These are phyloP conservation scores for Trichoderma lentiforme DNA, from an alignment of 2,329 filamentous ascomycete genomes.

Conservation along the genomic window DNA sequence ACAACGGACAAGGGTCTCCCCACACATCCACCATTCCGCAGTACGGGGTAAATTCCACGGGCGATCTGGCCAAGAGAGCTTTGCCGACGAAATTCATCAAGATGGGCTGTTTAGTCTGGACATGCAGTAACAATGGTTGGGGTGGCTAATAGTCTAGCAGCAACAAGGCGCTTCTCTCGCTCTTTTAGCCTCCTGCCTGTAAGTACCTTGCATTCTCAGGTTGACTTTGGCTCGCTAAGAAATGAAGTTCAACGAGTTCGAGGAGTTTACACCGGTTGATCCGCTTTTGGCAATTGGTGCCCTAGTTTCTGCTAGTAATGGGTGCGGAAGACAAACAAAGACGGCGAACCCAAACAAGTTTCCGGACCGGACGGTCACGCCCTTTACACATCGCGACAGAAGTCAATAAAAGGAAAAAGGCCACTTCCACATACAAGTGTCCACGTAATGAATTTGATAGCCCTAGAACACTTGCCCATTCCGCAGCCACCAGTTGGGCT, in stretches of 20 bases:
- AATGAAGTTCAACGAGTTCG: background rate
- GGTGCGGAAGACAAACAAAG: background rate
- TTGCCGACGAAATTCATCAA: background rate
- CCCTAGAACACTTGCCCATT: background rate
- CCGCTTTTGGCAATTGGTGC: background rate
- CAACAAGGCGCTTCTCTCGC: background rate
- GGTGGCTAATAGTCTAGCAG: background rate
- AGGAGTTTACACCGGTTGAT: background rate
- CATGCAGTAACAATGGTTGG: background rate
- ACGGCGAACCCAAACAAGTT: background rate
- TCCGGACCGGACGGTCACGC: background rate
- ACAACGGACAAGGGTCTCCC: background rate
- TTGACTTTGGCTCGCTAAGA: background rate
- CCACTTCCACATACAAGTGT: background rate
- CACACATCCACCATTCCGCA: background rate
- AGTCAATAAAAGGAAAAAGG: background rate
- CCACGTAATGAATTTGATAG: background rate
- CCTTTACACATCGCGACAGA: background rate
- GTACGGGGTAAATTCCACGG: background rate
- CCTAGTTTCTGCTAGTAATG: background rate
- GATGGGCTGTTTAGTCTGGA: background rate
- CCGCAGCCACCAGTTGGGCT: background rate
- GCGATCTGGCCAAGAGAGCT: background rate
- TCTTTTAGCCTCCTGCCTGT: background rate
- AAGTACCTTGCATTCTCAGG: background rate